phyloP scores from a whole-genome alignment of 352 stramenopile genomes.

The Phytophthora podocarpi region DNA sequence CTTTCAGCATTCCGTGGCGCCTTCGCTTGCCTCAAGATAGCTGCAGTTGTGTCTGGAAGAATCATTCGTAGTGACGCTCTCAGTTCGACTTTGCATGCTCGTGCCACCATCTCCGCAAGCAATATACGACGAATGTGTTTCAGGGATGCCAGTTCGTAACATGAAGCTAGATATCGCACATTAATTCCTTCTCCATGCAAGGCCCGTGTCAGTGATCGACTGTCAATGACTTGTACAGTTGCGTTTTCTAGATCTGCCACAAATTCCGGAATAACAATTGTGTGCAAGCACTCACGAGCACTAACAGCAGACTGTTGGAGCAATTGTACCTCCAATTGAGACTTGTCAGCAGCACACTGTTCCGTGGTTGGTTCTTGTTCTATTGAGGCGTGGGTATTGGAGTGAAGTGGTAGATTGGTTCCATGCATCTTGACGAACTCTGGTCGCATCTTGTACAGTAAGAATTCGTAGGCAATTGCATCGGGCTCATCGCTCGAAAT shows the following conservation, averaged over 20 bases:
- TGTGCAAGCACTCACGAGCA: slow-evolving; percentile 45
- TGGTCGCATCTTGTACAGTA: slow-evolving; percentile 46
- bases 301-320: slow-evolving; percentile 43
- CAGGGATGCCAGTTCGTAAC: slow-evolving; percentile 50
- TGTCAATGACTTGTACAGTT: slow-evolving; percentile 40
- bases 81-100: slow-evolving; percentile 63
- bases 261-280: slow-evolving; percentile 51
- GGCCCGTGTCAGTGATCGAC: slow-evolving; percentile 39
- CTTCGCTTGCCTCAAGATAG: slow-evolving; percentile 30
- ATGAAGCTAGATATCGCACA: slow-evolving; percentile 54
- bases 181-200: slow-evolving; percentile 68
- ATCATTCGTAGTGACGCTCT: slow-evolving; percentile 39
- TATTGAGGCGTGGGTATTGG: slow-evolving; percentile 32
- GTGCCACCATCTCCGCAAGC: slow-evolving; percentile 63
- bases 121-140: slow-evolving; percentile 55
- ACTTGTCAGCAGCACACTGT: slow-evolving; percentile 5
- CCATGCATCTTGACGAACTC: slow-evolving; percentile 59
- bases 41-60: slow-evolving; percentile 22
- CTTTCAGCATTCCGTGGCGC: background rate
- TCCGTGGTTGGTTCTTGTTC: background rate
- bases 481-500: slow-evolving; percentile 19
- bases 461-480: slow-evolving; percentile 3
- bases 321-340: slow-evolving; percentile 32
- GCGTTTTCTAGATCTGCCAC: slow-evolving; percentile 47
- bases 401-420: slow-evolving; percentile 39